A percentile compares a stretch with the other conserved stretches of the same genome.
phyloP scores from a whole-genome alignment of 257 asterid species.

The Nicotiana undulata region DNA sequence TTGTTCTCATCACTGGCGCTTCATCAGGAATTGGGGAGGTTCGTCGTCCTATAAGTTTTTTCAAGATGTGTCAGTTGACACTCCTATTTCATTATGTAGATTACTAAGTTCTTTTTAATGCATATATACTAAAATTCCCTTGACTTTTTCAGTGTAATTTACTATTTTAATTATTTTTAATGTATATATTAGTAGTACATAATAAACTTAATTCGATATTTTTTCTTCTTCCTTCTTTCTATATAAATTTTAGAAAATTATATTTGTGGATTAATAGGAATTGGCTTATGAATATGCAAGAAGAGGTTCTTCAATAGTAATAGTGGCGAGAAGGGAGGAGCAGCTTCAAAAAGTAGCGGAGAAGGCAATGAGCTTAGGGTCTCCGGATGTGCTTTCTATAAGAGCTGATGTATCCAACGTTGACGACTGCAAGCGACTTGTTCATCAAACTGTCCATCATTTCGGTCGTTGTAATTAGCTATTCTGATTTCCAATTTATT shows the following conservation, averaged over 20 bases:
- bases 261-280: background rate
- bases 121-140: no score
- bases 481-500: background rate
- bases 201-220: no score
- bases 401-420: background rate
- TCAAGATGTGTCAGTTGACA: no score
- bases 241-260: background rate
- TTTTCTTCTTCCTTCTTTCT: no score
- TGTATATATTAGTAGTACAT: no score
- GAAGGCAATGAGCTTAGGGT: background rate
- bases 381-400: background rate
- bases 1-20: slow-evolving; percentile 22
- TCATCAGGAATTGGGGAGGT: slow-evolving; percentile 28
- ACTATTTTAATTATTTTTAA: no score
- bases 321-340: background rate
- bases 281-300: slow-evolving; percentile 8
- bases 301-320: background rate
- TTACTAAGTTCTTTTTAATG: no score
- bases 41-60: background rate
- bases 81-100: no score
- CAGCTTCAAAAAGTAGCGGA: slow-evolving; percentile 3
- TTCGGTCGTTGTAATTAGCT: slow-evolving; percentile 2
- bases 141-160: no score
- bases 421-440: background rate
- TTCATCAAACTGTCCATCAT: slow-evolving; percentile 4